Conservation (phyloP, 805 yeast genomes). For the Candida corydali region DNA sequence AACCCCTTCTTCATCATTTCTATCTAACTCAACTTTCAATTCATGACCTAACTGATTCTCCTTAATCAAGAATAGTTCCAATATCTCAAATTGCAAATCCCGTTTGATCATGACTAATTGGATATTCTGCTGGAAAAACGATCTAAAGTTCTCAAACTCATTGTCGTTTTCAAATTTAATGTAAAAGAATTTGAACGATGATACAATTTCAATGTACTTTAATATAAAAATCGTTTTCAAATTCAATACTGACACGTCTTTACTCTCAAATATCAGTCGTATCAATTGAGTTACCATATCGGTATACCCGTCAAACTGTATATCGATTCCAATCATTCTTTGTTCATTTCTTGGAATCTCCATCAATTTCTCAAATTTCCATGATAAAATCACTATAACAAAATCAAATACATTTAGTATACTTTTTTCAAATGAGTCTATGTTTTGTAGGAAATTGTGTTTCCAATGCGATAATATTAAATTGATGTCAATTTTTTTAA, state of each 20-base stretch:
- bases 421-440: constrained; percentile 12
- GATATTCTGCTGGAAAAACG: constrained; percentile 22
- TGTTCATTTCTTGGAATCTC: constrained; percentile 16
- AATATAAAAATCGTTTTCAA: constrained; percentile 20
- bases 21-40: constrained; percentile 39
- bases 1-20: constrained; percentile 51
- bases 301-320: constrained; percentile 18
- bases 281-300: constrained; percentile 13
- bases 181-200: constrained; percentile 31
- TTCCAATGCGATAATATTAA: constrained; percentile 19
- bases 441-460: constrained; percentile 13
- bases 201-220: constrained; percentile 28
- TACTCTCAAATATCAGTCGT: constrained; percentile 6
- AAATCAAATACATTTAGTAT: constrained; percentile 21
- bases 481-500: constrained; percentile 18
- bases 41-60: constrained; percentile 44
- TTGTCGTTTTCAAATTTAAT: constrained; percentile 23
- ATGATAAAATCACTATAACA: constrained; percentile 22
- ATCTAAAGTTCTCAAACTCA: constrained; percentile 28
- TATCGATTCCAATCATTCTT: constrained; percentile 17
- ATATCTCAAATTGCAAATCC: constrained; percentile 26
- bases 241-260: constrained; percentile 3
- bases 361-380: constrained; percentile 34
- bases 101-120: constrained; percentile 22
- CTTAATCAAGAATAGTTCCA: constrained; percentile 43